These are phyloP conservation scores for Adansonia digitata DNA, from an alignment of 345 rosid species.

Conservation along the genomic window DNA sequence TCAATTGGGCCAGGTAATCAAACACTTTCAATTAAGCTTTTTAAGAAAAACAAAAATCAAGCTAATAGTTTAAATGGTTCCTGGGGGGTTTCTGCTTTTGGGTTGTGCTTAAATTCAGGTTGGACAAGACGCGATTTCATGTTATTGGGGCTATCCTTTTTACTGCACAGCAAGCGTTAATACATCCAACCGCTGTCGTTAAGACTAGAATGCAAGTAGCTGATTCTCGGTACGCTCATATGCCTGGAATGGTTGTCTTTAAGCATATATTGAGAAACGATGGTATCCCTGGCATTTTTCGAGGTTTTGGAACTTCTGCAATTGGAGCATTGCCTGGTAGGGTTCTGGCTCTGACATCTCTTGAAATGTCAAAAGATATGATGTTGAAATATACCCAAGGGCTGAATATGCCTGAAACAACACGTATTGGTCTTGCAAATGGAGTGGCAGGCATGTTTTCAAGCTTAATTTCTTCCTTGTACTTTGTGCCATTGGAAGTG, in stretches of 20 bases:
- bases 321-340: slow-evolving; percentile 57
- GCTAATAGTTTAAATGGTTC: background rate
- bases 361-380: slow-evolving; percentile 56
- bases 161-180: slow-evolving; percentile 46
- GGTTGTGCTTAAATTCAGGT: slow-evolving; percentile 14
- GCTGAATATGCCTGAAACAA: slow-evolving; percentile 44
- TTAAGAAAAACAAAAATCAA: background rate
- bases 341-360: slow-evolving; percentile 50
- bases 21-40: background rate
- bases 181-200: slow-evolving; percentile 58
- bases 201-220: slow-evolving; percentile 66
- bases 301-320: slow-evolving; percentile 63
- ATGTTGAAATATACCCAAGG: slow-evolving; percentile 38
- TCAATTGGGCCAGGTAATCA: slow-evolving; percentile 53
- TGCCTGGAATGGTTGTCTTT: slow-evolving; percentile 33
- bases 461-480: slow-evolving; percentile 49
- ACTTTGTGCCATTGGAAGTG: slow-evolving; percentile 68
- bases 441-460: slow-evolving; percentile 66
- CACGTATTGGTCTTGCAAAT: slow-evolving; percentile 54
- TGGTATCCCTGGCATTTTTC: slow-evolving; percentile 42
- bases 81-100: background rate
- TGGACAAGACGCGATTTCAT: slow-evolving; percentile 64
- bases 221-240: slow-evolving; percentile 36
- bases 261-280: slow-evolving; percentile 36
- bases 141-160: slow-evolving; percentile 52